Percentiles rank a stretch among this genome's conserved stretches.
These are phyloP conservation scores for grape (Vitis vinifera) DNA, from an alignment of 164 flowering plant genomes.

Conservation along the genomic window ASM3070453v1 NC_081822.1:4500501-4501000, in stretches of 20 bases:
- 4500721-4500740: conserved; percentile 98
- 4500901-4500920: too few species aligned
- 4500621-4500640: conserved; percentile 88
- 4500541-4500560: too few species aligned
- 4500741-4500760: conserved; percentile 98
- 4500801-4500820: conserved; percentile 97
- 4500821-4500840: conserved; percentile 99
- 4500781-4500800: conserved; percentile 80
- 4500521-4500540: too few species aligned
- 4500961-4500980: too few species aligned
- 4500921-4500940: background rate
- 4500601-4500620: conserved; percentile 45
- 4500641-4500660: conserved; percentile 93
- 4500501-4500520: too few species aligned
- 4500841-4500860: conserved; percentile 92
- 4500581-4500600: too few species aligned
- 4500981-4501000: too few species aligned
- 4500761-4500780: conserved; percentile 86
- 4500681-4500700: conserved; percentile 76
- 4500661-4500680: conserved; percentile 94
- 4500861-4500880: conserved; percentile 28
- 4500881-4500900: too few species aligned
- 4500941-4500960: too few species aligned
- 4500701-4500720: conserved; percentile 92
- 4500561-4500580: too few species aligned